Evolutionary conservation across 2,329 filamentous ascomycete genomes (phyloP).

Genomic region (Coniochaeta ligniaria): DNA sequence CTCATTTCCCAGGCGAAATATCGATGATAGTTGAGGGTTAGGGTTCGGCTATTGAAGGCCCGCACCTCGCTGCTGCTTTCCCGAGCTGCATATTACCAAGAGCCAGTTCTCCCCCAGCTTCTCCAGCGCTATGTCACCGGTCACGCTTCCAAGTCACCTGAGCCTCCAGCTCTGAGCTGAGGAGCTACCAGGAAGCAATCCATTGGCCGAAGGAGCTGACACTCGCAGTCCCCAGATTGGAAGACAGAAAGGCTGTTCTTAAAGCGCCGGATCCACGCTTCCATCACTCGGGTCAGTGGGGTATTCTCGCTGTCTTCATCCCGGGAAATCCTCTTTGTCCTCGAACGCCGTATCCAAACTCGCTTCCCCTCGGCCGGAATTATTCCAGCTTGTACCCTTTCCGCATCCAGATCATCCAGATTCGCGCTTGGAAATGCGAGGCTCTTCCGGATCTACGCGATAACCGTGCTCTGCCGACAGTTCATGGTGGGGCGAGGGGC

Average conservation of each 20-base stretch:
- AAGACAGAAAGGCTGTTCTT: neutral
- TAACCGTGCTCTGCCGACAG: neutral
- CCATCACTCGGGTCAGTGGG: neutral
- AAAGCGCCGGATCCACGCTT: neutral
- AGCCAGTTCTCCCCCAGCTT: too few species aligned
- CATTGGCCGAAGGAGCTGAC: neutral
- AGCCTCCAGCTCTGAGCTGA: neutral
- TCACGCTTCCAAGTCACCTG: neutral
- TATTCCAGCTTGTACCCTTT: constrained; percentile 1
- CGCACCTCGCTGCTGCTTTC: neutral
- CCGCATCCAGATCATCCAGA: constrained; percentile 6
- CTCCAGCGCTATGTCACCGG: neutral
- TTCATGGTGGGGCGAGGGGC: neutral
- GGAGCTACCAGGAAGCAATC: too few species aligned
- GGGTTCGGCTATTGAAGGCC: neutral
- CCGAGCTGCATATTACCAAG: constrained; percentile 1
- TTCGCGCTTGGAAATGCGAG: constrained; percentile 1
- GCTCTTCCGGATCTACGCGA: neutral
- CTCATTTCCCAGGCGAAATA: neutral
- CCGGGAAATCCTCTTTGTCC: constrained; percentile 18
- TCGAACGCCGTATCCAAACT: constrained; percentile 1
- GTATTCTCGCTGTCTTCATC: neutral
- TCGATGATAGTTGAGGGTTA: neutral
- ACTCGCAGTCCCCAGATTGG: neutral
- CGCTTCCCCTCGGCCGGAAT: constrained; percentile 20